Evolutionary conservation across 768 basidiomycete species (phyloP).

Genomic region (Leccinum boreale): DNA sequence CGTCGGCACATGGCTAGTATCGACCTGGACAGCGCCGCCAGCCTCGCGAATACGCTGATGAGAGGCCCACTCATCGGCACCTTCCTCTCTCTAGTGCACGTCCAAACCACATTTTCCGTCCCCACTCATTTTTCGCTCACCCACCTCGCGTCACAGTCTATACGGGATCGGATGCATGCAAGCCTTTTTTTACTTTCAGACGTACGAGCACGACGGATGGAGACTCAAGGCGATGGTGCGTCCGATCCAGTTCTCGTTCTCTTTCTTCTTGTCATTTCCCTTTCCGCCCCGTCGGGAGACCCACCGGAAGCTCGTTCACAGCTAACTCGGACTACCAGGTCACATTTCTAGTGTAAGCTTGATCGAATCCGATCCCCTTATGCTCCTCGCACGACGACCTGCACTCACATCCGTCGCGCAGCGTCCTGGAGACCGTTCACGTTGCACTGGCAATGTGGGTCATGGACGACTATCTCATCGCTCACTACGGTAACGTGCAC

Average conservation of each 20-base stretch:
- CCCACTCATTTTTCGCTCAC: neutral
- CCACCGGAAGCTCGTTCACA: neutral
- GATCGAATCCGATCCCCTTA: neutral
- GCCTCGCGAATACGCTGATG: constrained; percentile 9
- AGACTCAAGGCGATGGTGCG: constrained; percentile 24
- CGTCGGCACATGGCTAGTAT: neutral
- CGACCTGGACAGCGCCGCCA: neutral
- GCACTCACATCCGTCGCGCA: neutral
- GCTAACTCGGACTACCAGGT: constrained; percentile 15
- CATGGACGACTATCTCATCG: constrained; percentile 25
- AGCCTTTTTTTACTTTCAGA: constrained; percentile 27
- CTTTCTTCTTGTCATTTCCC: neutral
- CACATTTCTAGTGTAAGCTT: constrained; percentile 16
- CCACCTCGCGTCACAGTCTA: constrained; percentile 7
- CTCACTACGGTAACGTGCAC: constrained; percentile 10
- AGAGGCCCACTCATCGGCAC: constrained; percentile 29
- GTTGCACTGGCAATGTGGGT: constrained; percentile 21
- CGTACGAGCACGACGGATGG: constrained; percentile 15
- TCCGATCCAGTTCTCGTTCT: neutral
- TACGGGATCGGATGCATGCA: constrained; percentile 30
- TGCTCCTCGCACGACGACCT: neutral
- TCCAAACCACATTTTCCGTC: neutral
- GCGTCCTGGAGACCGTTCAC: constrained; percentile 21
- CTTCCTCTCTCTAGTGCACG: constrained; percentile 18
- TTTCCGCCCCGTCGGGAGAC: neutral